Percentiles rank a stretch among this genome's conserved stretches.
Conservation (phyloP, 179 eudicot species). For the Drosera spatulata region DNA sequence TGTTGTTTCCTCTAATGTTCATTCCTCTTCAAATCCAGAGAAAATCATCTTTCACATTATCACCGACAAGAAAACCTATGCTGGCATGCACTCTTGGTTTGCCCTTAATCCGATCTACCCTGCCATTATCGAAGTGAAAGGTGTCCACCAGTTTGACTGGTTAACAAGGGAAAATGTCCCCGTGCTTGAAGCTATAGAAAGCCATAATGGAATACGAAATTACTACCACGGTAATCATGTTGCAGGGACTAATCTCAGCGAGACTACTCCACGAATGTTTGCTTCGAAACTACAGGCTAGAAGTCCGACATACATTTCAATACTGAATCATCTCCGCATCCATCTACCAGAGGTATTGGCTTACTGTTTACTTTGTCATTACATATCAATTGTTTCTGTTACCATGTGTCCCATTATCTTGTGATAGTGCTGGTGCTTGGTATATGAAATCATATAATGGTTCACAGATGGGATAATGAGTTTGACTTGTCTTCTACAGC, state of each 20-base stretch:
- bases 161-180: slow-evolving; percentile 95
- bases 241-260: slow-evolving; percentile 80
- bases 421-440: not conserved
- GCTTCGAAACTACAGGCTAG: slow-evolving; percentile 92
- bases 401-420: not conserved
- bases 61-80: slow-evolving; percentile 97
- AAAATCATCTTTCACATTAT: slow-evolving; percentile 91
- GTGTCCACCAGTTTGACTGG: slow-evolving; percentile 99
- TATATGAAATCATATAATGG: too few relatives aligned
- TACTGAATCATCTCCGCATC: slow-evolving; percentile 96
- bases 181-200: slow-evolving; percentile 96
- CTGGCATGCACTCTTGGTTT: slow-evolving; percentile 99
- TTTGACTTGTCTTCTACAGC: too few relatives aligned
- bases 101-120: slow-evolving; percentile 77
- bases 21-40: slow-evolving; percentile 58
- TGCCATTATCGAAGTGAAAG: slow-evolving; percentile 87
- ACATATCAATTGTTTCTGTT: not conserved
- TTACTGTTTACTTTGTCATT: not conserved
- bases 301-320: slow-evolving; percentile 95
- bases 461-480: too few relatives aligned
- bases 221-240: slow-evolving; percentile 96
- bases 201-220: slow-evolving; percentile 62
- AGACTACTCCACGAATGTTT: slow-evolving; percentile 75
- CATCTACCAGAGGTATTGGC: slow-evolving; percentile 88
- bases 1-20: slow-evolving; percentile 78